A percentile compares a stretch with the other conserved stretches of the same genome.
Evolutionary conservation across 1,284 basidiomycete species (phyloP).

Genomic region (Ganoderma leucocontextum): DNA sequence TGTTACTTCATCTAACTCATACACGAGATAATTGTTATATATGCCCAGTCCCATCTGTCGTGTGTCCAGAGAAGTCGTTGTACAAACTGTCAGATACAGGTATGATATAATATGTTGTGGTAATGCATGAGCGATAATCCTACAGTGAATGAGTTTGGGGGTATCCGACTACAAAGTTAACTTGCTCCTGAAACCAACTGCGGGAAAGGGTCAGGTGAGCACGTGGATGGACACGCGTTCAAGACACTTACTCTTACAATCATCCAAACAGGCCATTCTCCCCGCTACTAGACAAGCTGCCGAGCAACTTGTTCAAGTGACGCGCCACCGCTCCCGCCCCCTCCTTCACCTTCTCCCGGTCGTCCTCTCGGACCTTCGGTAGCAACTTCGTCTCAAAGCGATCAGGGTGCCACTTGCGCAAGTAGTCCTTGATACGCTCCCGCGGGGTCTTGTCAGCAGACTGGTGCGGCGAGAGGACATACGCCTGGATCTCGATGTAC

Average conservation of each 20-base stretch:
- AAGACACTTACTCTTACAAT: slow-evolving; percentile 34
- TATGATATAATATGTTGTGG: slow-evolving; percentile 29
- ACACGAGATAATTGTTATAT: slow-evolving; percentile 27
- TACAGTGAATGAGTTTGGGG: slow-evolving; percentile 40
- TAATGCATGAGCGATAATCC: slow-evolving; percentile 31
- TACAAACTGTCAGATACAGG: slow-evolving; percentile 31
- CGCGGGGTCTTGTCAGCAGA: slow-evolving; percentile 60
- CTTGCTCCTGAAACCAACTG: slow-evolving; percentile 28
- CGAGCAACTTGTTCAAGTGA: slow-evolving; percentile 61
- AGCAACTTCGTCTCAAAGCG: slow-evolving; percentile 53
- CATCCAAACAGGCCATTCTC: slow-evolving; percentile 36
- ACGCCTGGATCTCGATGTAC: slow-evolving; percentile 59
- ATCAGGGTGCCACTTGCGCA: slow-evolving; percentile 57
- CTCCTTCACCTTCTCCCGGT: slow-evolving; percentile 51
- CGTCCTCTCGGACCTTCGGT: slow-evolving; percentile 51
- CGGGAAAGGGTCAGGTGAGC: slow-evolving; percentile 23
- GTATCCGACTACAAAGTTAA: slow-evolving; percentile 36
- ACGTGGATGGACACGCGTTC: neutral
- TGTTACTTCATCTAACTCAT: slow-evolving; percentile 26
- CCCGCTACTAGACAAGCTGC: slow-evolving; percentile 28
- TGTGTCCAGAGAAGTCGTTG: slow-evolving; percentile 27
- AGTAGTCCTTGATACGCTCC: slow-evolving; percentile 67
- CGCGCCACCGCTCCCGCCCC: slow-evolving; percentile 56
- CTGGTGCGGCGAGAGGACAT: slow-evolving; percentile 63
- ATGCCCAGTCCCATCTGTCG: slow-evolving; percentile 30